phyloP scores from a whole-genome alignment of 208 protist genomes.

The Acanthamoeba royreba region DNA sequence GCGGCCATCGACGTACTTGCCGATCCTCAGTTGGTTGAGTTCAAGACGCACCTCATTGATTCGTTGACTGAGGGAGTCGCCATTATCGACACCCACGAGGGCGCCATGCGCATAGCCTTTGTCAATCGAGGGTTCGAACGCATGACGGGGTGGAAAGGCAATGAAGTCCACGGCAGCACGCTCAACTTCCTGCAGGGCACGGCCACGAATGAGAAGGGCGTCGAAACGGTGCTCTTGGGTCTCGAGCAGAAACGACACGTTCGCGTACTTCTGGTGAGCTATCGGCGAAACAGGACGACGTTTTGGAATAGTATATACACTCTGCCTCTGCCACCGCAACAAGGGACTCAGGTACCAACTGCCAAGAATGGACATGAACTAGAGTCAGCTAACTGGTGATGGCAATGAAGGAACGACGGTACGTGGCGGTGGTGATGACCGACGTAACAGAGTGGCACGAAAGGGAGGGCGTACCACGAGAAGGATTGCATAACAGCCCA shows the following conservation, averaged over 20 bases:
- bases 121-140: neutral
- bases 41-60: neutral
- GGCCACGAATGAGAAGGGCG: constrained; percentile 3
- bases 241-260: neutral
- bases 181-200: neutral
- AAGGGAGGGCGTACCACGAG: neutral
- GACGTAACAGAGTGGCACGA: neutral
- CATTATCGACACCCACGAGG: neutral
- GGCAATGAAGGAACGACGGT: neutral
- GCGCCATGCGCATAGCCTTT: neutral
- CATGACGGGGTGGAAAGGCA: neutral
- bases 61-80: neutral
- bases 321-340: neutral
- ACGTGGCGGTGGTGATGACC: neutral
- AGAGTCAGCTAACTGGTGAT: no score
- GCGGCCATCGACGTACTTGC: neutral
- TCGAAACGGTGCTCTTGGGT: neutral
- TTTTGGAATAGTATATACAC: constrained; percentile 5
- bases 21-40: neutral
- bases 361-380: no score
- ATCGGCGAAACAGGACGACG: neutral
- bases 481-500: no score
- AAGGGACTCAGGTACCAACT: no score
- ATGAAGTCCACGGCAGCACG: neutral
- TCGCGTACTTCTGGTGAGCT: neutral